Percentiles rank a stretch among this genome's conserved stretches.
phyloP scores from a whole-genome alignment of 164 flowering plant species.

The Kalanchoe fedtschenkoi region DNA sequence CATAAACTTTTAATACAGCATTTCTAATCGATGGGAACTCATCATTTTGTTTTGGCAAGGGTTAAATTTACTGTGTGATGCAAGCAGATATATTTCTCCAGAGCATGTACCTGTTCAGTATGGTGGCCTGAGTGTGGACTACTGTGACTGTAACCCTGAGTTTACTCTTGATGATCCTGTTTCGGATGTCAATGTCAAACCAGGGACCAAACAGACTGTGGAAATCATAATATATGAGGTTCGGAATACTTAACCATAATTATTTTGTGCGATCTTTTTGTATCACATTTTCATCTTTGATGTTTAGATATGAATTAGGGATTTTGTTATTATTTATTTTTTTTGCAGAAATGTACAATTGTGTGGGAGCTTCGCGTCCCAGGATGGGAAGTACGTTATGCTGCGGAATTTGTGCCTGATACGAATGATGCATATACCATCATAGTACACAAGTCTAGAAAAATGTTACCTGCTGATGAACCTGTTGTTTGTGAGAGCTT shows the following conservation, averaged over 20 bases:
- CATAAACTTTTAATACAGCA: neutral
- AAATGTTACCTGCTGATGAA: constrained; percentile 39
- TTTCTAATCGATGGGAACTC: neutral
- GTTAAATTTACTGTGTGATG: neutral
- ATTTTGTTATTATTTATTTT: neutral
- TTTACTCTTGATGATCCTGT: constrained; percentile 44
- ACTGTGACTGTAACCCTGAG: constrained; percentile 54
- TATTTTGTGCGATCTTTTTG: neutral
- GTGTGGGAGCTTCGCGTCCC: constrained; percentile 63
- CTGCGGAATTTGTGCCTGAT: constrained; percentile 53
- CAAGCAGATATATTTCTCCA: constrained; percentile 45
- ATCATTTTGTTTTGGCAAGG: neutral
- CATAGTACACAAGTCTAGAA: constrained; percentile 35
- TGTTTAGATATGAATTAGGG: neutral
- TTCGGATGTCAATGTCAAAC: constrained; percentile 37
- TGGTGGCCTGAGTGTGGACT: constrained; percentile 58
- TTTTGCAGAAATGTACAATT: constrained; percentile 40
- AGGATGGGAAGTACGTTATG: constrained; percentile 61
- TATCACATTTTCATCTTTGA: neutral
- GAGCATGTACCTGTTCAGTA: constrained; percentile 61
- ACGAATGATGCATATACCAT: constrained; percentile 28
- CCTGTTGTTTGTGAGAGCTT: constrained; percentile 41
- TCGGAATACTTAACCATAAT: neutral
- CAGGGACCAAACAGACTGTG: constrained; percentile 52
- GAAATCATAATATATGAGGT: constrained; percentile 56